phyloP scores from a whole-genome alignment of 208 protist species.

The Herpetomonas muscarum region DNA sequence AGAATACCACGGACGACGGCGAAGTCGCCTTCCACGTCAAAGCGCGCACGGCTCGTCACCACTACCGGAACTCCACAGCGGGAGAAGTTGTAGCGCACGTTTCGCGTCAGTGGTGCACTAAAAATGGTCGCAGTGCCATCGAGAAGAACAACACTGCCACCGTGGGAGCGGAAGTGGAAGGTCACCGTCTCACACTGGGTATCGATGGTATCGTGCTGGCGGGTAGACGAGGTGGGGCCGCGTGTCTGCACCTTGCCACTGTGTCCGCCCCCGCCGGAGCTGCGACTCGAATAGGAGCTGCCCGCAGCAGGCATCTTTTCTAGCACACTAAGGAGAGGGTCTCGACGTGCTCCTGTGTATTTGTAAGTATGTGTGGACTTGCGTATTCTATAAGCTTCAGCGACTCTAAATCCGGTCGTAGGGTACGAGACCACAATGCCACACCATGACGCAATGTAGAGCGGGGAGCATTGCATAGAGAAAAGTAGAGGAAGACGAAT shows the following conservation, averaged over 20 bases:
- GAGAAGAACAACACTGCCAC: slow-evolving; percentile 35
- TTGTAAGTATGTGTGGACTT: no score
- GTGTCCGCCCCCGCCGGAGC: neutral
- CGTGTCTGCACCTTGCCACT: neutral
- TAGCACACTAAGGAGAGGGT: no score
- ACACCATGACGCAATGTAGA: no score
- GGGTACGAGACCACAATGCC: no score
- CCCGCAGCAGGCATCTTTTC: no score
- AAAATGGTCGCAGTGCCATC: slow-evolving; percentile 34
- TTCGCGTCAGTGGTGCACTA: slow-evolving; percentile 31
- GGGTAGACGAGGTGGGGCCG: no score
- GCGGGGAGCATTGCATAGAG: no score
- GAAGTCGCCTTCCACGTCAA: slow-evolving; percentile 52
- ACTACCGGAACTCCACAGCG: slow-evolving; percentile 34
- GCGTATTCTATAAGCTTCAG: no score
- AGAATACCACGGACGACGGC: slow-evolving; percentile 13
- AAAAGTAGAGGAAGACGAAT: no score
- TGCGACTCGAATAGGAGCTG: neutral
- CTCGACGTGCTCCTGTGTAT: no score
- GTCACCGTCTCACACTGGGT: neutral
- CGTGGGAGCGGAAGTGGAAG: slow-evolving; percentile 6
- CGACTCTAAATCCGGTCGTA: no score
- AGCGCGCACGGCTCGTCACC: slow-evolving; percentile 12
- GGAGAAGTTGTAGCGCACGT: slow-evolving; percentile 45
- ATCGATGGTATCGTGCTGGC: neutral